Evolutionary conservation across 2,329 filamentous ascomycete species (phyloP).

Genomic region (Neopestalotiopsis rosae): DNA sequence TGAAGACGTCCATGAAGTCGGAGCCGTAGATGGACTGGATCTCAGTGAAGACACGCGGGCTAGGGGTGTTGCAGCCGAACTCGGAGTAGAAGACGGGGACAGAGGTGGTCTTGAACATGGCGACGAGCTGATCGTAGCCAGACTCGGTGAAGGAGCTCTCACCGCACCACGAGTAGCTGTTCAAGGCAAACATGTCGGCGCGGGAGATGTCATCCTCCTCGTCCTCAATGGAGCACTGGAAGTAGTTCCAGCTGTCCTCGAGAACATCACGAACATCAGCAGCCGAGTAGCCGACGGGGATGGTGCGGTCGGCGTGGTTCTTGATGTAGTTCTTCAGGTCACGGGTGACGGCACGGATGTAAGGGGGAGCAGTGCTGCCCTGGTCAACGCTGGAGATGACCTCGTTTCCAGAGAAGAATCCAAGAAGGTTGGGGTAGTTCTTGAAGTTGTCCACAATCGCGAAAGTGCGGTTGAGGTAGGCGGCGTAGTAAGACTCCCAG

Average conservation of each 20-base stretch:
- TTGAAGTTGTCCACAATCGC: constrained; percentile 71
- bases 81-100: constrained; percentile 85
- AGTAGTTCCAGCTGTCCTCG: constrained; percentile 76
- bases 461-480: constrained; percentile 70
- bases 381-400: constrained; percentile 64
- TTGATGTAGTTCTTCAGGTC: constrained; percentile 84
- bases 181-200: constrained; percentile 78
- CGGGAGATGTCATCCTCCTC: constrained; percentile 65
- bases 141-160: constrained; percentile 67
- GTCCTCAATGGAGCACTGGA: constrained; percentile 67
- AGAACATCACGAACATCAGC: constrained; percentile 78
- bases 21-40: constrained; percentile 73
- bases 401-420: constrained; percentile 48
- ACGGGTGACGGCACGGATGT: constrained; percentile 75
- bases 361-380: constrained; percentile 68
- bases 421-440: constrained; percentile 69
- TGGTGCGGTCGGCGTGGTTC: constrained; percentile 68
- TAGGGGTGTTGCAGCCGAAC: constrained; percentile 76
- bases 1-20: constrained; percentile 72
- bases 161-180: constrained; percentile 77
- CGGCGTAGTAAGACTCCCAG: constrained; percentile 63
- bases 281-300: constrained; percentile 82
- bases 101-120: constrained; percentile 67
- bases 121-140: constrained; percentile 67
- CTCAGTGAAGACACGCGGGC: constrained; percentile 78